These are phyloP conservation scores for Ophiobolus disseminans DNA, from an alignment of 2,329 filamentous ascomycete genomes.

Conservation along the genomic window DNA sequence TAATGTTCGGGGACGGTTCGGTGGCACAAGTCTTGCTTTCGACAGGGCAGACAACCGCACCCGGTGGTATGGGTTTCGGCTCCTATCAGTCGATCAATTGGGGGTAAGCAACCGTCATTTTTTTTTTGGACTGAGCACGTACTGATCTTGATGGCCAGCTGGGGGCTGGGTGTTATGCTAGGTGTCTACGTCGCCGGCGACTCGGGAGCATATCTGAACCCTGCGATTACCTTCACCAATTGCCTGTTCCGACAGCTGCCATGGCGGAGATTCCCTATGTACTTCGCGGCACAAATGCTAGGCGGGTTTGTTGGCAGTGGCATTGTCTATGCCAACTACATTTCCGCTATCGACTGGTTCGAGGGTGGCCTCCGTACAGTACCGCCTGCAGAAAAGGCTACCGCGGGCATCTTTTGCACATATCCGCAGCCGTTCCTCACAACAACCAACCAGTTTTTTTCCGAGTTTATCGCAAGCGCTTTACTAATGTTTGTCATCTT, in stretches of 20 bases:
- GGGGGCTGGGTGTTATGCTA: conserved; percentile 49
- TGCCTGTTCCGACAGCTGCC: conserved; percentile 73
- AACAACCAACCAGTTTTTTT: conserved; percentile 72
- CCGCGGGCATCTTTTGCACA: conserved; percentile 75
- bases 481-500: conserved; percentile 77
- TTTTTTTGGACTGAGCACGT: background rate
- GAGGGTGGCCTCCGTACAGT: conserved; percentile 73
- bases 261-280: conserved; percentile 74
- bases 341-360: conserved; percentile 67
- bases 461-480: conserved; percentile 71
- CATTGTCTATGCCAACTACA: conserved; percentile 54
- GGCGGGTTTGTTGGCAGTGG: conserved; percentile 68
- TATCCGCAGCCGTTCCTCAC: conserved; percentile 73
- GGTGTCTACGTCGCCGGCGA: conserved; percentile 70
- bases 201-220: conserved; percentile 69
- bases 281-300: conserved; percentile 69
- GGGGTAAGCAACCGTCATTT: conserved; percentile 36
- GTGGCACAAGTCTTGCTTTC: conserved; percentile 54
- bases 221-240: conserved; percentile 73
- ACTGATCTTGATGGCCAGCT: conserved; percentile 31
- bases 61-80: conserved; percentile 53
- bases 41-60: conserved; percentile 46
- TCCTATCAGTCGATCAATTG: conserved; percentile 53
- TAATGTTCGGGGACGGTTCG: conserved; percentile 54
- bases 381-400: conserved; percentile 61